Evolutionary conservation across 495 filamentous ascomycete species (phyloP).

Genomic region (Clohesyomyces aquaticus): DNA sequence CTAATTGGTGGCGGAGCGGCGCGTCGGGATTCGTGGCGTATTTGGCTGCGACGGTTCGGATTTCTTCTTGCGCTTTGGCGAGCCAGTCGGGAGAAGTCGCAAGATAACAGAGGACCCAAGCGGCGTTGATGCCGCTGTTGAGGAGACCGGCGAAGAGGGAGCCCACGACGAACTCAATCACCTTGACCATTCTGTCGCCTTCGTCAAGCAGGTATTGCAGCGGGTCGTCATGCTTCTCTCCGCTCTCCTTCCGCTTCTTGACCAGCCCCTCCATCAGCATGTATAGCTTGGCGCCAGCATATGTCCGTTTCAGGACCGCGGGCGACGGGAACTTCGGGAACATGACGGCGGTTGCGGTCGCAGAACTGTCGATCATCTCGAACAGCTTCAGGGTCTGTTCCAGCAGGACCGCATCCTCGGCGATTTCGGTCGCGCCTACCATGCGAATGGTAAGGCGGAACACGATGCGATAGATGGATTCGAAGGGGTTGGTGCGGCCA

Average conservation of each 20-base stretch:
- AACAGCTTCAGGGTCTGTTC: conserved; percentile 46
- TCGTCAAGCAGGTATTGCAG: conserved; percentile 53
- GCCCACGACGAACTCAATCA: conserved; percentile 51
- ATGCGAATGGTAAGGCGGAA: conserved; percentile 50
- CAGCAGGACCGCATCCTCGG: conserved; percentile 46
- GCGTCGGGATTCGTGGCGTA: conserved; percentile 43
- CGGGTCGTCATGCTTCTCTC: conserved; percentile 49
- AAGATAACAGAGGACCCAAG: conserved; percentile 49
- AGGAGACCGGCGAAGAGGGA: conserved; percentile 44
- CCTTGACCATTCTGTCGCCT: conserved; percentile 44
- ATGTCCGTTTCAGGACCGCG: conserved; percentile 44
- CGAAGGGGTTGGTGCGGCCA: conserved; percentile 50
- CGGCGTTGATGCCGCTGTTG: conserved; percentile 54
- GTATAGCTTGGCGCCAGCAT: conserved; percentile 48
- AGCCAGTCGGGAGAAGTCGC: conserved; percentile 51
- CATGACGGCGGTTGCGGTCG: conserved; percentile 46
- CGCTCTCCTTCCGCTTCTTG: conserved; percentile 47
- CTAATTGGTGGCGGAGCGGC: conserved; percentile 49
- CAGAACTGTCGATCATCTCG: conserved; percentile 45
- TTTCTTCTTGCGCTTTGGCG: conserved; percentile 47
- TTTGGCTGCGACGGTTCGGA: conserved; percentile 47
- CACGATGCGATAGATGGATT: conserved; percentile 50
- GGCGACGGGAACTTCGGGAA: conserved; percentile 51
- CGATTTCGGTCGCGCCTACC: conserved; percentile 50
- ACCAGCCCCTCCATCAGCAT: conserved; percentile 49